Base-by-base conservation (phyloP, 371 early-diverging fungal species). In the Entomophthora muscae region DNA sequence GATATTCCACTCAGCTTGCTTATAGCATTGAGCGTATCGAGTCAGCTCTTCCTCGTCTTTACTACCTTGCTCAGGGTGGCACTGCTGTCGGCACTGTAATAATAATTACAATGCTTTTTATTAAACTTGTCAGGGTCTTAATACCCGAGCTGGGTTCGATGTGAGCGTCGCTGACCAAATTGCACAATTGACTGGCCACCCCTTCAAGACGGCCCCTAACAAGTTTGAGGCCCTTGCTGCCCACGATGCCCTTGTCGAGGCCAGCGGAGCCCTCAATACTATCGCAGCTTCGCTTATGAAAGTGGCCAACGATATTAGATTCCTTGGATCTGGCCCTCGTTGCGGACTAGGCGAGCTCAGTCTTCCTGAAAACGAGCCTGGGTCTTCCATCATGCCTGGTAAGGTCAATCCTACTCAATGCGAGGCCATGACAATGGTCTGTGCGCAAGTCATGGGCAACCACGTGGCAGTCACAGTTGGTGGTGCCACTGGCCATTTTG, bases 381-480 rank as follows among this genome's bases (percentile, higher is more conserved):
- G 97, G 58, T 91, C 92, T 33, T 93, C 94, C 32, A 96, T 96
- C 72, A 95, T 95, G 96, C 96, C 96, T 52, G 97, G 97, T 61
- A 96, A 96, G 80, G 89, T 90, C 63, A 96, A 96, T 73, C 95
- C 97, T 53, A 96, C 97, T 28, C 95, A 95, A 73, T 93, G 93
- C 75, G 97, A 96, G 75, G 93, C 97, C 52, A 80, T 96, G 83
- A 96, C 96, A 29, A 96, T 96, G 97, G 90, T 95, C 28, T 93
- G 94, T 73, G 85, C 95, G 52, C 97, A 96, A 71, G 91, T 95
- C 54, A 90, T 96, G 79, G 97, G 97, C 57, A 96, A 96, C 83
- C 79, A 94, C 73, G 85, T 88, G 12, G 82, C 96, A 32, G 82
- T 95, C 61, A 75, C 91, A 21, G 67, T 96, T 59, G 89, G 89